These are phyloP conservation scores for Trichophyton verrucosum DNA, from an alignment of 2,329 filamentous ascomycete genomes.

Conservation along the genomic window DNA sequence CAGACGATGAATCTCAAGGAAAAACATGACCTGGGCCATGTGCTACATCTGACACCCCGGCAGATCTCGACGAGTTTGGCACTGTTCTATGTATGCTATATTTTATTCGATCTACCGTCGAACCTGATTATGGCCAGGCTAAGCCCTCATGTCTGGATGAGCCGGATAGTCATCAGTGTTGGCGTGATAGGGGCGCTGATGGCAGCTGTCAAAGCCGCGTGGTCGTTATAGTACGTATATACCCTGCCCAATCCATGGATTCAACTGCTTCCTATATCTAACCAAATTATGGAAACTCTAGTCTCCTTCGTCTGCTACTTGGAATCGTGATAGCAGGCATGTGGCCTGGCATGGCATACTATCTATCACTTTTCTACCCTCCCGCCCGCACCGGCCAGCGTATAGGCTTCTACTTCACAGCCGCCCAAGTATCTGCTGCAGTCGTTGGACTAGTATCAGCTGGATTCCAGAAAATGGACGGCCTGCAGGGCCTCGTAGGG, in stretches of 20 bases:
- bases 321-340: constrained; percentile 83
- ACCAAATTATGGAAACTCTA: constrained; percentile 16
- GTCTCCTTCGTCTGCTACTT: constrained; percentile 68
- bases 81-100: constrained; percentile 85
- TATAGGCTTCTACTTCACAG: constrained; percentile 82
- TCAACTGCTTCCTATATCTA: background rate
- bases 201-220: constrained; percentile 65
- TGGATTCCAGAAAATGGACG: constrained; percentile 86
- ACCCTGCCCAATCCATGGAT: background rate
- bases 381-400: constrained; percentile 75
- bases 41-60: constrained; percentile 56
- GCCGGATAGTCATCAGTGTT: constrained; percentile 76
- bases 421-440: constrained; percentile 74
- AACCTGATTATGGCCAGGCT: constrained; percentile 80
- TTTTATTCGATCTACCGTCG: constrained; percentile 76
- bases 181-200: constrained; percentile 75
- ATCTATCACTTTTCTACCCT: constrained; percentile 82
- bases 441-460: constrained; percentile 83
- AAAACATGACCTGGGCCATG: constrained; percentile 61
- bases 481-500: constrained; percentile 59
- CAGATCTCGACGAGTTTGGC: constrained; percentile 76
- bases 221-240: constrained; percentile 60
- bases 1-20: constrained; percentile 74
- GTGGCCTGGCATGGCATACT: constrained; percentile 94
- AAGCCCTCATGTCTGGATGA: constrained; percentile 83